phyloP scores from a whole-genome alignment of 768 basidiomycete genomes.

The Phylloporus sp. region DNA sequence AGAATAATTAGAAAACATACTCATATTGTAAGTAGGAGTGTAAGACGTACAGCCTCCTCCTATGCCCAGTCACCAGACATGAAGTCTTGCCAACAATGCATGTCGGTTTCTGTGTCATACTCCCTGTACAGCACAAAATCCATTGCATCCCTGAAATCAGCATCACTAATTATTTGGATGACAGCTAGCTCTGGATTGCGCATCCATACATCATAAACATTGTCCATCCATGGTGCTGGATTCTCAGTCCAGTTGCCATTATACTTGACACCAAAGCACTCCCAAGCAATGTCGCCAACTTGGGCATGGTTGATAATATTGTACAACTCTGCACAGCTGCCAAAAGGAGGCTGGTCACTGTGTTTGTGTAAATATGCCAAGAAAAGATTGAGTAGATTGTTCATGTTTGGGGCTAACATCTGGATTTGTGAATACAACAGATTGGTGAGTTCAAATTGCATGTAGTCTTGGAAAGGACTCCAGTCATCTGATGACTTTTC shows the following conservation, averaged over 20 bases:
- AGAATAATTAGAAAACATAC: neutral
- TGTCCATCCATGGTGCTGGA: neutral
- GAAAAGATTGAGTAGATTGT: neutral
- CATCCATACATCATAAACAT: neutral
- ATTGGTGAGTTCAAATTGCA: slow-evolving; percentile 1
- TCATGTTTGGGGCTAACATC: neutral
- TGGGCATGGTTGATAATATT: neutral
- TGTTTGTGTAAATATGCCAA: neutral
- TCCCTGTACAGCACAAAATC: neutral
- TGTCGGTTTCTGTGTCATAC: neutral
- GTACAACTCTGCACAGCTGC: neutral
- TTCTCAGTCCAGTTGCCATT: neutral
- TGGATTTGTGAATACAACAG: neutral
- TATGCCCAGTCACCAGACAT: slow-evolving; percentile 7
- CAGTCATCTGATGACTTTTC: neutral
- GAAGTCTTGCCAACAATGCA: neutral
- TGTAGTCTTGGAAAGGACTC: neutral
- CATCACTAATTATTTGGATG: neutral
- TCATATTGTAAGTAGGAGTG: neutral
- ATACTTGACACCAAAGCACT: neutral
- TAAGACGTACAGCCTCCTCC: neutral
- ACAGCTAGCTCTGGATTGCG: neutral
- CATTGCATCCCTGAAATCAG: neutral
- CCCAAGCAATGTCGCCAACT: neutral
- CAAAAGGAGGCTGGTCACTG: neutral